Base-by-base conservation (phyloP, 2,329 filamentous ascomycete genomes). In the Aspergillus luchuensis region DNA sequence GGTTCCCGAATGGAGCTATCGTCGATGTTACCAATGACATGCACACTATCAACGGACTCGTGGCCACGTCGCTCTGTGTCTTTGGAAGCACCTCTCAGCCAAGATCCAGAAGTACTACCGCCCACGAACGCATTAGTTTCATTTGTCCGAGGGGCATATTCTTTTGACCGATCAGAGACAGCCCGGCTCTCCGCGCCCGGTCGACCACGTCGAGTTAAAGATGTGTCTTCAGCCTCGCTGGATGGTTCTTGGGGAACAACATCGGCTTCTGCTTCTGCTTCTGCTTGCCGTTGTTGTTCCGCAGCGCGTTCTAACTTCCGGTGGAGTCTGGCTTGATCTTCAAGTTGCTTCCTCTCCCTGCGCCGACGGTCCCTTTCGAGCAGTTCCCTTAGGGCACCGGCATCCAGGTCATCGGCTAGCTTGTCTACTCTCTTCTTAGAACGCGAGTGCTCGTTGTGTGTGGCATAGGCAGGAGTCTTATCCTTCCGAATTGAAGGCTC, bases 321-420 rank as follows among this genome's bases (percentile, higher is more conserved):
- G 62, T 85, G 80, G 39, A 84, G 80, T 62, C 75, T 84, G 70
- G 89, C 87, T 67, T 86, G 87, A 69, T 93, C 90, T 56, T 87
- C 88, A 63, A 86, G 83, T 56, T 84, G 85, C 76, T 91, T 93
- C 72, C 87, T 87, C 66, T 97, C 91, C 65, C 85, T 87, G 59
- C 95, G 85, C 69, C 93, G 86, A 66, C 89, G 84, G 71, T 99
- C 95, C 61, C 95, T 84, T 69, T 99, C 95, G 85, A 99, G 89
- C 30, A 98, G 82, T 72, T 96, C 91, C 60, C 94, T 86, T 41
- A 99, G 76, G 67, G 92, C 93, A 56, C 89, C 87, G 3, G 95
- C 90, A 76, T 92, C 91, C 57, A 99, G 82, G 61, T 91, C 89
- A 72, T 98, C 91, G 21, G 92, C 95, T 48, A 98, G 74, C 48